Evolutionary conservation across 441 rosid species (phyloP).

Genomic region (Lepidium campestre): DNA sequence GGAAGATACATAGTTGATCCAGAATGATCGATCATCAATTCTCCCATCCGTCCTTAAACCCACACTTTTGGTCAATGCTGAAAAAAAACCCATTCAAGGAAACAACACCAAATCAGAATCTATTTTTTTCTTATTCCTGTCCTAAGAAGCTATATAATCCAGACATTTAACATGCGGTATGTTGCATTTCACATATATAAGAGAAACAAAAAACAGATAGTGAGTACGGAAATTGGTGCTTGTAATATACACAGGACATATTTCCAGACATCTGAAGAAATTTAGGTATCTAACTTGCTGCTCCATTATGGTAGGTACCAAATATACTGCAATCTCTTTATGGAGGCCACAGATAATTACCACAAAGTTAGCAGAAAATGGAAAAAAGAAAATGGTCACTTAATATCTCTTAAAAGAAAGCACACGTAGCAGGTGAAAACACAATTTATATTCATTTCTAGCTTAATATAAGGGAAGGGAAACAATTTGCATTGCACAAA

Average conservation of each 20-base stretch:
- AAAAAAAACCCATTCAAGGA: slow-evolving; percentile 2
- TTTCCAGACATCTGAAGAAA: background rate
- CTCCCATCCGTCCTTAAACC: slow-evolving; percentile 81
- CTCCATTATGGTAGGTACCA: background rate
- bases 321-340: background rate
- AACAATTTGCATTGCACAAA: background rate
- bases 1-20: slow-evolving; percentile 74
- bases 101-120: background rate
- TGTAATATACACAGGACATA: background rate
- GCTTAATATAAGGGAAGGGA: background rate
- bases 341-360: background rate
- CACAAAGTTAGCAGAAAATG: background rate
- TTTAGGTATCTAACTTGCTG: background rate
- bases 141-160: background rate
- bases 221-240: background rate
- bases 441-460: background rate
- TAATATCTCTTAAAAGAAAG: background rate
- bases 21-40: slow-evolving; percentile 87
- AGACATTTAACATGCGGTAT: background rate
- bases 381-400: background rate
- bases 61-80: slow-evolving; percentile 57
- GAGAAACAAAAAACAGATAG: background rate
- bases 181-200: background rate
- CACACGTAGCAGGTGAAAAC: background rate
- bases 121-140: background rate